phyloP scores from a whole-genome alignment of 805 yeast species.

The Lipomyces oligophaga region DNA sequence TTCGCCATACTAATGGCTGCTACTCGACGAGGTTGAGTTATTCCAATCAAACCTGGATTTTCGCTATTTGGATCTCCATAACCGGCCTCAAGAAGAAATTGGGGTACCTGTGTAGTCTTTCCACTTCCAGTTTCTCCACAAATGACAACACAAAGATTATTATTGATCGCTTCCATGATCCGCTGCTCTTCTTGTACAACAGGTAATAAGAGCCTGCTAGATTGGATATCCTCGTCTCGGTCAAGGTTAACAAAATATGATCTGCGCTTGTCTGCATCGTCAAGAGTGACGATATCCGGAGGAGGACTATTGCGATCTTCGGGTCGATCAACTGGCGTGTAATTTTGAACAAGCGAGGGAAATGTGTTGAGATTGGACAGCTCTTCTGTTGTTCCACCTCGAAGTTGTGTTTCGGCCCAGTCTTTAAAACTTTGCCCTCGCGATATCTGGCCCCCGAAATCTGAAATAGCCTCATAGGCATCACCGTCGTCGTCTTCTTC shows the following conservation, averaged over 20 bases:
- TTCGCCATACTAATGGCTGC: slow-evolving; percentile 90
- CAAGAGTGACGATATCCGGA: slow-evolving; percentile 56
- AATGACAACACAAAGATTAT: slow-evolving; percentile 81
- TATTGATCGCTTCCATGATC: slow-evolving; percentile 93
- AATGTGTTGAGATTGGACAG: slow-evolving; percentile 47
- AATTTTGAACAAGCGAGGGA: slow-evolving; percentile 49
- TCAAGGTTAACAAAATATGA: slow-evolving; percentile 53
- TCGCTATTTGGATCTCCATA: slow-evolving; percentile 62
- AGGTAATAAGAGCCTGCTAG: slow-evolving; percentile 68
- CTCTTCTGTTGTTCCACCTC: slow-evolving; percentile 56
- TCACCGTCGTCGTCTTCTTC: slow-evolving; percentile 20
- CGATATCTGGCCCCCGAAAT: slow-evolving; percentile 42
- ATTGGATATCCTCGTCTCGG: slow-evolving; percentile 50
- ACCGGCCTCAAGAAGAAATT: slow-evolving; percentile 88
- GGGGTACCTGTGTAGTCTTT: slow-evolving; percentile 97
- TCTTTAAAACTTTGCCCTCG: slow-evolving; percentile 68
- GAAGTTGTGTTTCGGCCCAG: slow-evolving; percentile 81
- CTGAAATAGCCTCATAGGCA: slow-evolving; percentile 40
- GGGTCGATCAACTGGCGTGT: slow-evolving; percentile 54
- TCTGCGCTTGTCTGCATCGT: slow-evolving; percentile 51
- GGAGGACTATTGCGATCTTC: slow-evolving; percentile 74
- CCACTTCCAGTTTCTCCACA: slow-evolving; percentile 99
- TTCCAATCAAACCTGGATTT: slow-evolving; percentile 90
- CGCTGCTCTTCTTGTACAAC: slow-evolving; percentile 86
- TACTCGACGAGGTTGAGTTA: slow-evolving; percentile 93